Conservation (phyloP, 2,329 filamentous ascomycete species). For the Cytospora paraplurivora region DNA sequence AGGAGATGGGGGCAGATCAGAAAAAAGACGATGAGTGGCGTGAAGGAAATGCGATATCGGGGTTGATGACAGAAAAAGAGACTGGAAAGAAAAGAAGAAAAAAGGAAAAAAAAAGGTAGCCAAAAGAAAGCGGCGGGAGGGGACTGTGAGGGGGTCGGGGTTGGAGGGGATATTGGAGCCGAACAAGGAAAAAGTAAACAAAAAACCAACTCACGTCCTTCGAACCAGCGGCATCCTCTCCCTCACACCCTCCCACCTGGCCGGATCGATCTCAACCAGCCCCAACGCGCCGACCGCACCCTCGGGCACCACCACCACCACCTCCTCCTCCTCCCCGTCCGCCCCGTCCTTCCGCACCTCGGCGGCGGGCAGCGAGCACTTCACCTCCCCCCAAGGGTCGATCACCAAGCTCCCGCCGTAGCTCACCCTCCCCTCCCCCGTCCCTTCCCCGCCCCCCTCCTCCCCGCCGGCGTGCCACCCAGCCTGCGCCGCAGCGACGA, state of each 20-base stretch:
- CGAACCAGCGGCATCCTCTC: constrained; percentile 55
- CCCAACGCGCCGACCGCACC: constrained; percentile 52
- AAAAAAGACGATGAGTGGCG: not conserved
- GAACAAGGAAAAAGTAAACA: not conserved
- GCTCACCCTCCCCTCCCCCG: constrained; percentile 56
- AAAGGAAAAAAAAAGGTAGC: not conserved
- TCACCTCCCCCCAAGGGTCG: constrained; percentile 80
- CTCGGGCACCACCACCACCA: constrained; percentile 41
- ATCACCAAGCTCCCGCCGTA: constrained; percentile 87
- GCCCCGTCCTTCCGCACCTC: constrained; percentile 49
- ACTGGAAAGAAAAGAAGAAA: not conserved
- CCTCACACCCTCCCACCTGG: constrained; percentile 50
- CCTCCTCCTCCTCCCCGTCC: constrained; percentile 48
- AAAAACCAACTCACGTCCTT: constrained; percentile 49
- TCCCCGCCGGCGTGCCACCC: constrained; percentile 64
- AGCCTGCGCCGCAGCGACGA: constrained; percentile 82
- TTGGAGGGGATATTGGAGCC: too few relatives aligned
- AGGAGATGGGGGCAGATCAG: not conserved
- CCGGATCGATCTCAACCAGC: constrained; percentile 57
- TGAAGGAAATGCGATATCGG: not conserved
- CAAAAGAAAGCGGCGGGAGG: not conserved
- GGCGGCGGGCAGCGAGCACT: constrained; percentile 58
- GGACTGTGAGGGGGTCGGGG: too few relatives aligned
- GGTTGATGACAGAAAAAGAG: not conserved
- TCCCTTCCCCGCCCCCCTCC: not conserved